phyloP scores from a whole-genome alignment of 805 yeast genomes.

The Pichia nakasei region DNA sequence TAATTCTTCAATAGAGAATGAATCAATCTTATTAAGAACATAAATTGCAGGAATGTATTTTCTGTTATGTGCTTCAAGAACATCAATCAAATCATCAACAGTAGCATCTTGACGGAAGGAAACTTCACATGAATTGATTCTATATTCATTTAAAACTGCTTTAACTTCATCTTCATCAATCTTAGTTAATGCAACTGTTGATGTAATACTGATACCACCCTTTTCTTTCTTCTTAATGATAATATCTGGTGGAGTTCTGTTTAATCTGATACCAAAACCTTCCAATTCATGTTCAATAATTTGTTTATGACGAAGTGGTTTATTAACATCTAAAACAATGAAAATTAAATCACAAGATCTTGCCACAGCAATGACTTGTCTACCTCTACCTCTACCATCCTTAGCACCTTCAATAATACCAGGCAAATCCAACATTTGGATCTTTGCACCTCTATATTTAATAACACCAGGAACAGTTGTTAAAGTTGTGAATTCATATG shows the following conservation, averaged over 20 bases:
- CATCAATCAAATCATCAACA: slow-evolving; percentile 92
- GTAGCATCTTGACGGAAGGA: slow-evolving; percentile 97
- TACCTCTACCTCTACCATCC: slow-evolving; percentile 89
- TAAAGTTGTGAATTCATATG: slow-evolving; percentile 92
- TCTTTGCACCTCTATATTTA: slow-evolving; percentile 92
- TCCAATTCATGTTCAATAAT: slow-evolving; percentile 92
- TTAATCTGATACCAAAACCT: slow-evolving; percentile 94
- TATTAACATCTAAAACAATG: slow-evolving; percentile 91
- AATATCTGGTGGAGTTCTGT: slow-evolving; percentile 89
- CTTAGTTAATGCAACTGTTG: slow-evolving; percentile 86
- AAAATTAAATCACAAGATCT: slow-evolving; percentile 90
- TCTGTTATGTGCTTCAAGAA: slow-evolving; percentile 82
- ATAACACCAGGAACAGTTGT: slow-evolving; percentile 97
- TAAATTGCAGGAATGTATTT: slow-evolving; percentile 93
- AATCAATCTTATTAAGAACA: slow-evolving; percentile 91
- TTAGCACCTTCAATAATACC: slow-evolving; percentile 90
- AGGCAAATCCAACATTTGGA: slow-evolving; percentile 90
- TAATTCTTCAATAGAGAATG: slow-evolving; percentile 88
- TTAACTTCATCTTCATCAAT: slow-evolving; percentile 87
- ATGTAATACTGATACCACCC: slow-evolving; percentile 92
- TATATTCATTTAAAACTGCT: slow-evolving; percentile 94
- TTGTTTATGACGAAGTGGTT: slow-evolving; percentile 89
- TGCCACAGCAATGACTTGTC: slow-evolving; percentile 98
- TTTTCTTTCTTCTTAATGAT: slow-evolving; percentile 85
- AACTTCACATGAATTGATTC: slow-evolving; percentile 91